phyloP scores from a whole-genome alignment of 371 early-diverging fungal genomes.

The Rhizopus stolonifer region DNA sequence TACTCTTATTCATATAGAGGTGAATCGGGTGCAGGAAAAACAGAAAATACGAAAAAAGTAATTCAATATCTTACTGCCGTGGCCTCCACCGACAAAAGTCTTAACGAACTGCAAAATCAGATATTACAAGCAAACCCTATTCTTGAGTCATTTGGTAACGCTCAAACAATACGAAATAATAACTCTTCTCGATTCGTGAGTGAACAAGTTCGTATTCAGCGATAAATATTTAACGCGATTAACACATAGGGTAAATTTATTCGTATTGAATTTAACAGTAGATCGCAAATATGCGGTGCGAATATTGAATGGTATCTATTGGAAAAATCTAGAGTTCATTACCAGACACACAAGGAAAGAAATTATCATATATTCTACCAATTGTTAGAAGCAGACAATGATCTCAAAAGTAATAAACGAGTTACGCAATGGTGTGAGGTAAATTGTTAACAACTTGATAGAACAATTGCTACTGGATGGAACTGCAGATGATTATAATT shows the following conservation, averaged over 20 bases:
- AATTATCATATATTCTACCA: conserved; percentile 99
- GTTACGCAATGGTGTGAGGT: neutral
- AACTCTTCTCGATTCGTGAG: conserved; percentile 99
- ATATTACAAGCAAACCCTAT: conserved; percentile 98
- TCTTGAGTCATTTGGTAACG: conserved; percentile 99
- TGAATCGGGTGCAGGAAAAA: conserved; percentile 99
- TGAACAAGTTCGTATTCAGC: conserved; percentile 10
- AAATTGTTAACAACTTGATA: neutral
- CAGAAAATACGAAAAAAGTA: conserved; percentile 99
- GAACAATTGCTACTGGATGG: conserved; percentile 71
- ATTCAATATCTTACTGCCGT: conserved; percentile 97
- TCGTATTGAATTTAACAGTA: conserved; percentile 92
- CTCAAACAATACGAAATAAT: conserved; percentile 99
- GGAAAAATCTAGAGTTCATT: conserved; percentile 98
- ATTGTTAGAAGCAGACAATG: conserved; percentile 85
- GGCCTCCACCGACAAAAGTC: conserved; percentile 49
- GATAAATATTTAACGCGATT: neutral
- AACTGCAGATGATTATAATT: conserved; percentile 72
- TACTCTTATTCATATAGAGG: conserved; percentile 62
- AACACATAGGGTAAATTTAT: conserved; percentile 95
- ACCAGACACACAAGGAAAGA: conserved; percentile 88
- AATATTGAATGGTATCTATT: conserved; percentile 98
- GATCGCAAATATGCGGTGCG: conserved; percentile 94
- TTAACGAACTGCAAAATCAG: conserved; percentile 82
- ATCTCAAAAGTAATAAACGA: conserved; percentile 46